phyloP scores from a whole-genome alignment of 768 basidiomycete species.

The Suillus americanus region DNA sequence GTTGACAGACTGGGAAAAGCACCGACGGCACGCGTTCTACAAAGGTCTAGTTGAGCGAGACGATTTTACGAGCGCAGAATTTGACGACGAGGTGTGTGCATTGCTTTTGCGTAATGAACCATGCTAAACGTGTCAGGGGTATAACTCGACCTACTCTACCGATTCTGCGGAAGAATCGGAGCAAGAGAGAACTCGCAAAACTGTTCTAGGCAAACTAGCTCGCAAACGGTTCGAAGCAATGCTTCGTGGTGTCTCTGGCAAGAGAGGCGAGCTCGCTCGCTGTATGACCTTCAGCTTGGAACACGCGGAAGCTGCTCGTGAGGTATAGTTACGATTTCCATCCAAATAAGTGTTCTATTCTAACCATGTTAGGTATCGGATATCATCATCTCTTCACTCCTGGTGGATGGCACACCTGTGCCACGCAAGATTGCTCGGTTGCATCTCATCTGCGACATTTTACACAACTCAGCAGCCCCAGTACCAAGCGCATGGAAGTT shows the following conservation, averaged over 20 bases:
- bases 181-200: slow-evolving; percentile 77
- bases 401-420: slow-evolving; percentile 92
- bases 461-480: slow-evolving; percentile 94
- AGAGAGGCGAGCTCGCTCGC: slow-evolving; percentile 86
- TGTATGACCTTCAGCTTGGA: slow-evolving; percentile 98
- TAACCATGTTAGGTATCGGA: slow-evolving; percentile 68
- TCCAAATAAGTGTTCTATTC: slow-evolving; percentile 3
- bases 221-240: slow-evolving; percentile 87
- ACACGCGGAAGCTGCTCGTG: slow-evolving; percentile 93
- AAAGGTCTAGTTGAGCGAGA: slow-evolving; percentile 63
- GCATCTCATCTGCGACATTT: slow-evolving; percentile 94
- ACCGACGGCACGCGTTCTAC: slow-evolving; percentile 71
- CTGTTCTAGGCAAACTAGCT: slow-evolving; percentile 73
- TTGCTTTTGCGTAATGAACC: neutral
- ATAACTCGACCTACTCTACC: slow-evolving; percentile 85
- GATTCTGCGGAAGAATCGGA: slow-evolving; percentile 96
- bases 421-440: slow-evolving; percentile 95
- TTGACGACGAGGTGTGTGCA: slow-evolving; percentile 70
- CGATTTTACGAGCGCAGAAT: slow-evolving; percentile 59
- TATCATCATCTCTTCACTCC: slow-evolving; percentile 83
- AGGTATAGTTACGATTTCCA: slow-evolving; percentile 47
- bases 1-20: slow-evolving; percentile 38
- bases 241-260: slow-evolving; percentile 82
- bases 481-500: slow-evolving; percentile 98
- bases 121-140: slow-evolving; percentile 51